Percentiles rank a stretch among this genome's conserved stretches.
Evolutionary conservation across 345 rosid species (phyloP).

Genomic region (Lepidium aucheri): DNA sequence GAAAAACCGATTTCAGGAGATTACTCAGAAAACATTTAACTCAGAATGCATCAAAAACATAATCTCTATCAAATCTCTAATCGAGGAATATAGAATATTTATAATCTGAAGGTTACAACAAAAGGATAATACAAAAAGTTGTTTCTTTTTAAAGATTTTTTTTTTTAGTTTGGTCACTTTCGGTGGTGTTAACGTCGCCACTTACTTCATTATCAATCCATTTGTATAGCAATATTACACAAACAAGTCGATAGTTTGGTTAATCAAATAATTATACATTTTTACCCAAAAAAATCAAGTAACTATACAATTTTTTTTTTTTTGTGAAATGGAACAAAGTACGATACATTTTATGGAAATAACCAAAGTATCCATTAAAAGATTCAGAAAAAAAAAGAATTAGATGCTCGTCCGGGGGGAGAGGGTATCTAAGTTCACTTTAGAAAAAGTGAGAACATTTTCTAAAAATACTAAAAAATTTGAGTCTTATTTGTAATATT

Average conservation of each 20-base stretch:
- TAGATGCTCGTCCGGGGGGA: constrained; percentile 9
- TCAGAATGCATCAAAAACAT: background rate
- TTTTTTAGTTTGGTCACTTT: background rate
- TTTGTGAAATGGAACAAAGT: background rate
- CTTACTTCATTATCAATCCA: background rate
- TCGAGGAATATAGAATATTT: constrained; percentile 7
- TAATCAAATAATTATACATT: background rate
- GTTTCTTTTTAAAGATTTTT: background rate
- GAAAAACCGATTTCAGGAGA: background rate
- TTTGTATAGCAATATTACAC: background rate
- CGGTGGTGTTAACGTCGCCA: constrained; percentile 11
- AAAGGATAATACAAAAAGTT: constrained; percentile 12
- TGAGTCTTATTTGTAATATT: background rate
- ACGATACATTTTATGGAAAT: background rate
- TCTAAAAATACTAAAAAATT: background rate
- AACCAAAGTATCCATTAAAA: background rate
- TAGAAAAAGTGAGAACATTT: constrained; percentile 4
- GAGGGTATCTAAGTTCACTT: background rate
- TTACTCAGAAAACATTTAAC: background rate
- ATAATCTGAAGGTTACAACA: constrained; percentile 3
- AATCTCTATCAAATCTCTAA: background rate
- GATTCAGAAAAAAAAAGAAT: background rate
- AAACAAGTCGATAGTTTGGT: background rate
- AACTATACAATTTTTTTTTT: too few species aligned
- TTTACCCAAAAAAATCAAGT: too few species aligned